phyloP scores from a whole-genome alignment of 768 basidiomycete genomes.

The Xerocomellus dryophilus region DNA sequence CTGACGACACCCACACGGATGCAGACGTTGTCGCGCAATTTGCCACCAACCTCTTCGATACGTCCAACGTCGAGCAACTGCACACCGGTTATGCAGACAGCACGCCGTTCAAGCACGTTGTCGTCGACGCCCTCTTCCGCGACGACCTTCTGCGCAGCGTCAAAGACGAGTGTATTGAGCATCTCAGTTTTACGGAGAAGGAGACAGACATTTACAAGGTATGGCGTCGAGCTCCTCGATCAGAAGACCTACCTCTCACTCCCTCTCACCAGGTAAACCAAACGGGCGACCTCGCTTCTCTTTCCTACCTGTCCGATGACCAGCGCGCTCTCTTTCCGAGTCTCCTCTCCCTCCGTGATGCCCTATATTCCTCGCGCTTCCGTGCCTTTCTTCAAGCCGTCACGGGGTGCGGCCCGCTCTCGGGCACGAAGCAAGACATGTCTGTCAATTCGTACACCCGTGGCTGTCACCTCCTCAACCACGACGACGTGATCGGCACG shows the following conservation, averaged over 20 bases:
- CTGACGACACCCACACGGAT: conserved; percentile 9
- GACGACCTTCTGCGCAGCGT: conserved; percentile 77
- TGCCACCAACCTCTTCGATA: conserved; percentile 51
- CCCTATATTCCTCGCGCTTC: conserved; percentile 84
- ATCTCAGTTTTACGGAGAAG: conserved; percentile 86
- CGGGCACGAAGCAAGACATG: conserved; percentile 92
- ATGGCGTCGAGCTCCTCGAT: conserved; percentile 7
- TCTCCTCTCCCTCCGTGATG: conserved; percentile 80
- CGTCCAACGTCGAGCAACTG: conserved; percentile 52
- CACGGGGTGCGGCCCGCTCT: conserved; percentile 90
- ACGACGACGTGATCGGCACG: conserved; percentile 97
- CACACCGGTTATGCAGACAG: conserved; percentile 53
- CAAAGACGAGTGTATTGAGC: conserved; percentile 76
- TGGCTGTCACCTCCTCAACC: conserved; percentile 92
- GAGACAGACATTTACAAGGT: conserved; percentile 99
- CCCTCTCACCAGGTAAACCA: conserved; percentile 72
- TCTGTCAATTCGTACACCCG: conserved; percentile 88
- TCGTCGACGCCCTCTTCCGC: conserved; percentile 79
- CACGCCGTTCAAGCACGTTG: conserved; percentile 78
- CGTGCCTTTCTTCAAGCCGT: conserved; percentile 79
- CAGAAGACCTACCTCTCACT: background rate
- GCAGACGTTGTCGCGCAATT: conserved; percentile 20
- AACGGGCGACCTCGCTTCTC: conserved; percentile 93
- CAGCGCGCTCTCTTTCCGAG: conserved; percentile 79
- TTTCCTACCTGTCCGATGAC: conserved; percentile 76